Conservation (phyloP, 2,329 filamentous ascomycete species). For the Parafenestella ontariensis region DNA sequence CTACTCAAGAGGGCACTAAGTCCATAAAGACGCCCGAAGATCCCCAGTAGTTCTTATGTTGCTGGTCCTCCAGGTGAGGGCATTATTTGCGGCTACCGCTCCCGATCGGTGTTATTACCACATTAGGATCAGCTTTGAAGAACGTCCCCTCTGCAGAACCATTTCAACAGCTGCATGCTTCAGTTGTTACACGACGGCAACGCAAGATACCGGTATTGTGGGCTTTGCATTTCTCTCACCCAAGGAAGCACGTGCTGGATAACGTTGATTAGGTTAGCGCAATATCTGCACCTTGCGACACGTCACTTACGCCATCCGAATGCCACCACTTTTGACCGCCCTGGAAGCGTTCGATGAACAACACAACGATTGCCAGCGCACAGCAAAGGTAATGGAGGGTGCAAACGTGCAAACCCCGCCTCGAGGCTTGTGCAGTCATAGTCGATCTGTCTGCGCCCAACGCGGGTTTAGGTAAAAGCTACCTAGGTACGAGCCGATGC, state of each 20-base stretch:
- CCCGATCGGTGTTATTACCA: not conserved
- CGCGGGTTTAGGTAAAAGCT: constrained; percentile 5
- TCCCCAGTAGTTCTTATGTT: not conserved
- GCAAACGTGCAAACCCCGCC: constrained; percentile 28
- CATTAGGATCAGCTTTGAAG: not conserved
- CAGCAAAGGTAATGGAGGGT: constrained; percentile 27
- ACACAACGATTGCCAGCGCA: constrained; percentile 39
- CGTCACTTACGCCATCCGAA: constrained; percentile 27
- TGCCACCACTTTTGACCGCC: constrained; percentile 26
- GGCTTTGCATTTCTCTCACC: not conserved
- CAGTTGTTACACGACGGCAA: not conserved
- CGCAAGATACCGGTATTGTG: not conserved
- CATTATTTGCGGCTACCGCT: not conserved
- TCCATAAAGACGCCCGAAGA: not conserved
- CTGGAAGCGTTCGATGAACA: constrained; percentile 29
- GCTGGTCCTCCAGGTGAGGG: not conserved
- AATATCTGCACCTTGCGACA: constrained; percentile 27
- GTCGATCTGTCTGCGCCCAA: constrained; percentile 9
- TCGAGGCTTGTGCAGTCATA: constrained; percentile 18
- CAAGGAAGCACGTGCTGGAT: constrained; percentile 10
- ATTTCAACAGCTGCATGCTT: not conserved
- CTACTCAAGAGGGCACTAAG: too few relatives aligned
- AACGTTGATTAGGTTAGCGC: constrained; percentile 20
- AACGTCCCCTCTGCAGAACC: not conserved
- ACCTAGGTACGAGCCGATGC: constrained; percentile 12